Percentiles rank a stretch among this genome's conserved stretches.
These are phyloP conservation scores for Penicillium freii DNA, from an alignment of 2,329 filamentous ascomycete genomes.

Conservation along the genomic window DNA sequence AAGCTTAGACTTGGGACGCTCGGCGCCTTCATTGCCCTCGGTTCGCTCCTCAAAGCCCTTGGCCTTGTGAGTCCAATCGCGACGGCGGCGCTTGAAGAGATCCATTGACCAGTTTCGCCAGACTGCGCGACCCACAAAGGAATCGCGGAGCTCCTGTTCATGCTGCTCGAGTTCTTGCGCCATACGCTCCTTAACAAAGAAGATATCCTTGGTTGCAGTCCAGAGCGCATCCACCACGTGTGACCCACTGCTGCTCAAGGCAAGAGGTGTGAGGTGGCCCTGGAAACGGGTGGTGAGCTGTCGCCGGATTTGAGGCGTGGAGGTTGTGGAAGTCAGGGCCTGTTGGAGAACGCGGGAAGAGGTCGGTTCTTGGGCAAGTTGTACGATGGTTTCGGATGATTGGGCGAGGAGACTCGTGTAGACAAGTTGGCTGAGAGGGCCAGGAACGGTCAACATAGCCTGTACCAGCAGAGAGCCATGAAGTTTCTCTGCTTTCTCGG, in stretches of 20 bases:
- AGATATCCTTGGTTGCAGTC: conserved; percentile 61
- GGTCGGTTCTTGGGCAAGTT: conserved; percentile 63
- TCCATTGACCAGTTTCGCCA: conserved; percentile 76
- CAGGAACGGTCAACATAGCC: conserved; percentile 72
- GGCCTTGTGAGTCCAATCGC: conserved; percentile 63
- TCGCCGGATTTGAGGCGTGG: conserved; percentile 57
- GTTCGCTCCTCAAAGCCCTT: conserved; percentile 48
- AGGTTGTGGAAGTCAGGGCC: conserved; percentile 56
- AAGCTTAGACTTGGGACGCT: conserved; percentile 50
- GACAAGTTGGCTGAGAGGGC: conserved; percentile 65
- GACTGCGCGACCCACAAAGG: conserved; percentile 63
- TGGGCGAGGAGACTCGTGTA: conserved; percentile 69
- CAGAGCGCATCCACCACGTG: conserved; percentile 68
- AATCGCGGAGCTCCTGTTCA: conserved; percentile 62
- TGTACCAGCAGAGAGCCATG: conserved; percentile 83
- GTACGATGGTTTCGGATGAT: conserved; percentile 55
- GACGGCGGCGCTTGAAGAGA: conserved; percentile 61
- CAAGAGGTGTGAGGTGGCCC: conserved; percentile 59
- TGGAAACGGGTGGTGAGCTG: conserved; percentile 64
- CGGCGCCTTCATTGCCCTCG: conserved; percentile 19
- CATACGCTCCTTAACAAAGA: conserved; percentile 66
- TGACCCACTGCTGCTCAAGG: conserved; percentile 61
- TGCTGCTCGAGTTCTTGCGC: conserved; percentile 61
- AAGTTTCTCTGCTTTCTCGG: conserved; percentile 60
- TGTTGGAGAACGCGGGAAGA: conserved; percentile 64